Percentiles rank a stretch among this genome's conserved stretches.
Evolutionary conservation across 441 rosid genomes (phyloP).

Genomic region (Capsella rubella): DNA sequence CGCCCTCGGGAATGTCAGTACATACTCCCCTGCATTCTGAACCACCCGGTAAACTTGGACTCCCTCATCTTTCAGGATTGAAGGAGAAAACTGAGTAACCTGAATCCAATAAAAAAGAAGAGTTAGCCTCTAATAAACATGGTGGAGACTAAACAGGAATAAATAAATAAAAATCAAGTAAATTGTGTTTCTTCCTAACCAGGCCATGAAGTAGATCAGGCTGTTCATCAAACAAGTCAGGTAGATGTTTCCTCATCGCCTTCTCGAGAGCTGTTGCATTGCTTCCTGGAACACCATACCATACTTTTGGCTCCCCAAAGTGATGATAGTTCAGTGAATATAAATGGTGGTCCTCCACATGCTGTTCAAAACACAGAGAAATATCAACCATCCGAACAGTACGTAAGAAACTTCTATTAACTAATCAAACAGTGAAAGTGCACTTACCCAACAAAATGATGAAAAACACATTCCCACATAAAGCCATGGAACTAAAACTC

Average conservation of each 20-base stretch:
- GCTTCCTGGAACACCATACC: conserved; percentile 94
- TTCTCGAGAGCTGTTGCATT: conserved; percentile 74
- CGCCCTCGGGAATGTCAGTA: conserved; percentile 92
- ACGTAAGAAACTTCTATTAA: not conserved
- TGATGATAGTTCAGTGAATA: conserved; percentile 88
- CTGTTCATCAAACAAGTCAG: conserved; percentile 85
- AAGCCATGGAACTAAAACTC: conserved; percentile 96
- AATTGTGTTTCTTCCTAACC: conserved; percentile 44
- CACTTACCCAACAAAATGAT: conserved; percentile 92
- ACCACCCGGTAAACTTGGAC: conserved; percentile 79
- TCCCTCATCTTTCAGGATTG: conserved; percentile 80
- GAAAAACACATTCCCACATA: conserved; percentile 96
- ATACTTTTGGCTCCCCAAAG: conserved; percentile 85
- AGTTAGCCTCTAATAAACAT: conserved; percentile 10
- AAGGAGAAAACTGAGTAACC: conserved; percentile 95
- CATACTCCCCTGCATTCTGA: conserved; percentile 86
- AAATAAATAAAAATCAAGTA: too few species aligned
- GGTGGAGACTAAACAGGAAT: not conserved
- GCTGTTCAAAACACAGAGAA: conserved; percentile 56
- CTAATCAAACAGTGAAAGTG: not conserved
- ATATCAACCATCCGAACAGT: conserved; percentile 4
- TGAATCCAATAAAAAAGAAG: conserved; percentile 42
- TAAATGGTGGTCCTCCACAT: conserved; percentile 94
- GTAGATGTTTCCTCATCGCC: conserved; percentile 77
- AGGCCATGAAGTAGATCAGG: conserved; percentile 86